A percentile compares a stretch with the other conserved stretches of the same genome.
Evolutionary conservation across 1,284 basidiomycete species (phyloP).

Genomic region (Salmacisia buchloeana): DNA sequence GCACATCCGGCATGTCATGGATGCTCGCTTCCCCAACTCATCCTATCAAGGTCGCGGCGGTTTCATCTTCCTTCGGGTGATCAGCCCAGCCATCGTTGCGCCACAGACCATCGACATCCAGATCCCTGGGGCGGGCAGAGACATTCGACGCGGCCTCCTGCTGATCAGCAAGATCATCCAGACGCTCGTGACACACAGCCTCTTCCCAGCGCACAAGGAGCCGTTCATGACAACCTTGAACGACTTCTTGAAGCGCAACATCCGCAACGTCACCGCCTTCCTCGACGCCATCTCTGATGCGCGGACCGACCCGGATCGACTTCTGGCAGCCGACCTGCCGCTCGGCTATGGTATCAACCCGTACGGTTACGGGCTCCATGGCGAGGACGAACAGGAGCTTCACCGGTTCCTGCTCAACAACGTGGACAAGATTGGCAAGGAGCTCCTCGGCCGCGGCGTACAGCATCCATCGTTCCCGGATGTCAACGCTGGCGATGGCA

Average conservation of each 20-base stretch:
- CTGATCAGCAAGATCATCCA: slow-evolving; percentile 45
- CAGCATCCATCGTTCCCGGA: neutral
- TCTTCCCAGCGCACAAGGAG: slow-evolving; percentile 44
- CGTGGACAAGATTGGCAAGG: slow-evolving; percentile 38
- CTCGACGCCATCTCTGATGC: slow-evolving; percentile 43
- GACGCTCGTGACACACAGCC: slow-evolving; percentile 41
- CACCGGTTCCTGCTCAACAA: slow-evolving; percentile 42
- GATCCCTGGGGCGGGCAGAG: slow-evolving; percentile 32
- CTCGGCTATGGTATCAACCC: slow-evolving; percentile 43
- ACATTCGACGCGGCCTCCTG: slow-evolving; percentile 37
- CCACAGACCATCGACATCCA: slow-evolving; percentile 47
- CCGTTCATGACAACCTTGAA: slow-evolving; percentile 44
- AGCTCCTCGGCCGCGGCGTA: slow-evolving; percentile 22
- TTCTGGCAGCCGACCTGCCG: slow-evolving; percentile 43
- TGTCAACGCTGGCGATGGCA: slow-evolving; percentile 9
- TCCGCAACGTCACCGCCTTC: slow-evolving; percentile 42
- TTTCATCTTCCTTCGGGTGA: slow-evolving; percentile 45
- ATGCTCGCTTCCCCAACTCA: slow-evolving; percentile 38
- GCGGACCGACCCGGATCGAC: slow-evolving; percentile 38
- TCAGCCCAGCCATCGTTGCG: slow-evolving; percentile 42
- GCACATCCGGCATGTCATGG: slow-evolving; percentile 40
- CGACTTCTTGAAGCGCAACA: slow-evolving; percentile 42
- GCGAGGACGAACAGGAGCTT: slow-evolving; percentile 30
- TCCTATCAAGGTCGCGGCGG: slow-evolving; percentile 45
- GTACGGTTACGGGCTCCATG: slow-evolving; percentile 36